A percentile compares a stretch with the other conserved stretches of the same genome.
phyloP scores from a whole-genome alignment of 2,329 filamentous ascomycete genomes.

The Ceratocystis variospora region DNA sequence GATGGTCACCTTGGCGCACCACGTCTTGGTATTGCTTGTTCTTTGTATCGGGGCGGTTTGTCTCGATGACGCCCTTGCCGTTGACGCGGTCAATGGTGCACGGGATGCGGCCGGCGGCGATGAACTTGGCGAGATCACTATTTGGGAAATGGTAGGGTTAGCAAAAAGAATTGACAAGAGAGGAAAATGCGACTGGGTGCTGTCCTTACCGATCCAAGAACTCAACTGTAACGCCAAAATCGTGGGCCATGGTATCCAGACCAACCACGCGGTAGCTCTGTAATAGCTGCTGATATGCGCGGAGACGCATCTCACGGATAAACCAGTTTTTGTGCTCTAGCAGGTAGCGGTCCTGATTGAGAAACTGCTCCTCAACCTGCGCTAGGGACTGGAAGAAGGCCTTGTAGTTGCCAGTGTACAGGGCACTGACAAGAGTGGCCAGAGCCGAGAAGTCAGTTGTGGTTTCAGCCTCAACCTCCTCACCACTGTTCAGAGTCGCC shows the following conservation, averaged over 20 bases:
- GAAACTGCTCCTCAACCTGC: conserved; percentile 81
- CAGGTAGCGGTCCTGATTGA: conserved; percentile 86
- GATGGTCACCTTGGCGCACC: conserved; percentile 89
- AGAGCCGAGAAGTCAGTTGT: conserved; percentile 82
- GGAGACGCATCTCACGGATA: conserved; percentile 92
- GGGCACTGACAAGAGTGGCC: conserved; percentile 71
- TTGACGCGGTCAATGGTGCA: conserved; percentile 97
- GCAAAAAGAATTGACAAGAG: neutral
- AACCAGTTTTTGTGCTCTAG: conserved; percentile 96
- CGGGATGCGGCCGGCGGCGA: conserved; percentile 81
- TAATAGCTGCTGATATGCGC: conserved; percentile 90
- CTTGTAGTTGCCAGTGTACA: conserved; percentile 91
- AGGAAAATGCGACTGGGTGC: neutral
- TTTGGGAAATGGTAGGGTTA: neutral
- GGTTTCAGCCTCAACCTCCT: conserved; percentile 55
- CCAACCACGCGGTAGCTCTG: conserved; percentile 96
- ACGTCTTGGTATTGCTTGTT: conserved; percentile 99
- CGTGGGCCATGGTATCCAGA: conserved; percentile 91
- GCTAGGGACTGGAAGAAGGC: conserved; percentile 84
- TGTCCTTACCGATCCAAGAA: conserved; percentile 74
- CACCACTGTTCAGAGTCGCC: conserved; percentile 60
- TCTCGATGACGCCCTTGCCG: conserved; percentile 94
- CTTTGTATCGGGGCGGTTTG: conserved; percentile 94
- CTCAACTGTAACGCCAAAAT: conserved; percentile 93
- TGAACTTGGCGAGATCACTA: conserved; percentile 92